Percentiles rank a stretch among this genome's conserved stretches.
Evolutionary conservation across 2,329 filamentous ascomycete genomes (phyloP).

Genomic region (Lecanicillium sp.): DNA sequence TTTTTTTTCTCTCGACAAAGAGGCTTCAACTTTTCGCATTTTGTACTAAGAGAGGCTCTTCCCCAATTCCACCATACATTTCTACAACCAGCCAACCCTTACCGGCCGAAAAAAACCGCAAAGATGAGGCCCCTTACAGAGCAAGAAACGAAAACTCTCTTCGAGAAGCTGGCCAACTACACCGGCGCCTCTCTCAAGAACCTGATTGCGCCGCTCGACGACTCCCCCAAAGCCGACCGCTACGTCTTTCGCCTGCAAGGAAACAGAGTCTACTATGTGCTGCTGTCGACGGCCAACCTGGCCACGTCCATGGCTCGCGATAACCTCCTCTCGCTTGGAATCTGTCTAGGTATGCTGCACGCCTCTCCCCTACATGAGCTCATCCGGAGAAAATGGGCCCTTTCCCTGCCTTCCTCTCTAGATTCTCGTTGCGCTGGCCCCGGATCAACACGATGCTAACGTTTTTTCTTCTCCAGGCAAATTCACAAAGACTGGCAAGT

Average conservation of each 20-base stretch:
- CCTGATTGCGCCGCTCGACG: constrained; percentile 66
- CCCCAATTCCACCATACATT: too few species aligned
- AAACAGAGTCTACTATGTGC: constrained; percentile 84
- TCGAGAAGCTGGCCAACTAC: constrained; percentile 91
- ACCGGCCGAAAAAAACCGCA: too few species aligned
- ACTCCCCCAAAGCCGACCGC: constrained; percentile 62
- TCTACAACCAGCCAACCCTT: too few species aligned
- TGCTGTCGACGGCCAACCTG: constrained; percentile 81
- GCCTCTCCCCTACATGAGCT: not conserved
- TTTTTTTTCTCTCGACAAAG: too few species aligned
- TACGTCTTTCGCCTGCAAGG: constrained; percentile 81
- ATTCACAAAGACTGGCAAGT: constrained; percentile 95
- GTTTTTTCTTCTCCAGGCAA: constrained; percentile 50
- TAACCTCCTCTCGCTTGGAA: constrained; percentile 79
- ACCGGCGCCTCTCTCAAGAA: constrained; percentile 80
- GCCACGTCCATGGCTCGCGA: constrained; percentile 79
- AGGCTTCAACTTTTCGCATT: too few species aligned
- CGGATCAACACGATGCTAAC: constrained; percentile 11
- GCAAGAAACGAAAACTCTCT: constrained; percentile 70
- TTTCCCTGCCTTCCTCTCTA: not conserved
- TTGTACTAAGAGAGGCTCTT: too few species aligned
- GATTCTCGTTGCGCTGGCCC: not conserved
- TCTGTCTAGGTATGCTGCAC: constrained; percentile 56
- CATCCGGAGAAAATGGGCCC: too few species aligned
- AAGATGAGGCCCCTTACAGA: constrained; percentile 79